Evolutionary conservation across 139 green algal species (phyloP), one percentile per base, ranked within the genome.

Genomic region (Picochlorum sp.): DNA sequence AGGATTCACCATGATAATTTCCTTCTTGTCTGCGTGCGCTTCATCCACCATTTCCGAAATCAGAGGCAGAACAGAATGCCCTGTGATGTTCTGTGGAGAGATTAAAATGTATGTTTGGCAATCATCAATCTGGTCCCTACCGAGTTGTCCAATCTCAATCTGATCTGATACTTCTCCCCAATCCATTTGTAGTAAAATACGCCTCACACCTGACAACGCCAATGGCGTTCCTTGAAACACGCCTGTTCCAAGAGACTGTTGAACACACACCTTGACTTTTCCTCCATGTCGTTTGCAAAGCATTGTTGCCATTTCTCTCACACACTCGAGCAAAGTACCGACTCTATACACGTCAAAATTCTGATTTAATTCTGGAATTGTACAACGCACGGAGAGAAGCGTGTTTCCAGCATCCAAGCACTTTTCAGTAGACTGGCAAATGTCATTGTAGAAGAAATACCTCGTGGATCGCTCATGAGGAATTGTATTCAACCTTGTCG

Each of bases 101-200:
- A 89, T 58, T 14, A 88, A 14, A 57, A 91, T 73, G 68, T 86
- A 88, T 1, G 76, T 68, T 8, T 76, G 65, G 3, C 58, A 69
- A 3, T 62, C 72, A 5, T 85, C 78, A 23, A 71, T n/a, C 30
- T 41, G 54, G n/a, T 45, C 24, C 5, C 10, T 54, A 41, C 23
- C 23, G 3, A 66, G 15, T 3, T 66, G 20, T 7, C 26, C 30
- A 34, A 57, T 47, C 18, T 10, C 7, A 23, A 78, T 62, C 11
- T 49, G 30, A 8, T 64, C 57, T 60, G 31, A 45, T 15, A 9
- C 24, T 9, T 49, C 28, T 4, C 83, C 86, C 87, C 87, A 95
- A 71, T 95, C 87, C 87, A 95, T 95, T 28, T 70, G 66, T 14
- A 86, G 71, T 63, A 95, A 73, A 45, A 95, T 90, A 9, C 77